These are phyloP conservation scores for Talaromyces sp. DNA, from an alignment of 2,329 filamentous ascomycete genomes.

Conservation along the genomic window DNA sequence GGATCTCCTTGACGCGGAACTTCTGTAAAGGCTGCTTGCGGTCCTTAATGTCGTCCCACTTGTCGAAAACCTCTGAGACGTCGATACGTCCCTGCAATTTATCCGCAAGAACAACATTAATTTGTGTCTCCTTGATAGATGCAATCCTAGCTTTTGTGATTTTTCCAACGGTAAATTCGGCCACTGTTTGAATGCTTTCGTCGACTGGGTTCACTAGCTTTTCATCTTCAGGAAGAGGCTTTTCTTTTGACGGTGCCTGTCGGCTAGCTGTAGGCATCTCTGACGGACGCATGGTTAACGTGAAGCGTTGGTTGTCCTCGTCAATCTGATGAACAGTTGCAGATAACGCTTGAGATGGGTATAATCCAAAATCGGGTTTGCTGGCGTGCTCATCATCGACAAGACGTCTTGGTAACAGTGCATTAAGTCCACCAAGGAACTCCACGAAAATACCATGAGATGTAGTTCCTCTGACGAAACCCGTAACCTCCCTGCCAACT, in stretches of 20 bases:
- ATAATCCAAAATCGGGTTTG: slow-evolving; percentile 71
- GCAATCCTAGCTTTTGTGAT: slow-evolving; percentile 70
- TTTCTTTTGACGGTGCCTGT: slow-evolving; percentile 18
- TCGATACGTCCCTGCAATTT: slow-evolving; percentile 90
- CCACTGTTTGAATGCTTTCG: slow-evolving; percentile 56
- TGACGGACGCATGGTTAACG: slow-evolving; percentile 53
- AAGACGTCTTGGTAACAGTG: slow-evolving; percentile 72
- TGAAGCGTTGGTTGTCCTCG: slow-evolving; percentile 62
- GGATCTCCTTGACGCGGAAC: slow-evolving; percentile 65
- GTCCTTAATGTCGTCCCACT: slow-evolving; percentile 79
- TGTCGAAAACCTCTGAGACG: slow-evolving; percentile 82
- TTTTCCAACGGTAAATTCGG: slow-evolving; percentile 69
- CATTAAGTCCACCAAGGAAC: slow-evolving; percentile 71
- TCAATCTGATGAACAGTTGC: slow-evolving; percentile 70
- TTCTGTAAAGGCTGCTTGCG: slow-evolving; percentile 71
- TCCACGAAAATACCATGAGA: slow-evolving; percentile 79
- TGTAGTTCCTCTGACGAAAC: slow-evolving; percentile 82
- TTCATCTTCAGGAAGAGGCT: slow-evolving; percentile 18
- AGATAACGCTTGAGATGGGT: slow-evolving; percentile 68
- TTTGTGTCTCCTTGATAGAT: slow-evolving; percentile 84
- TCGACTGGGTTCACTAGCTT: slow-evolving; percentile 58
- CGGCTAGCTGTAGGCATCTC: slow-evolving; percentile 48
- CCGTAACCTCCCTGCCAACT: slow-evolving; percentile 63
- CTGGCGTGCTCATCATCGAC: slow-evolving; percentile 64
- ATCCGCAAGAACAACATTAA: slow-evolving; percentile 84